phyloP scores from a whole-genome alignment of 768 basidiomycete species.

The Lactifluus pinguis region DNA sequence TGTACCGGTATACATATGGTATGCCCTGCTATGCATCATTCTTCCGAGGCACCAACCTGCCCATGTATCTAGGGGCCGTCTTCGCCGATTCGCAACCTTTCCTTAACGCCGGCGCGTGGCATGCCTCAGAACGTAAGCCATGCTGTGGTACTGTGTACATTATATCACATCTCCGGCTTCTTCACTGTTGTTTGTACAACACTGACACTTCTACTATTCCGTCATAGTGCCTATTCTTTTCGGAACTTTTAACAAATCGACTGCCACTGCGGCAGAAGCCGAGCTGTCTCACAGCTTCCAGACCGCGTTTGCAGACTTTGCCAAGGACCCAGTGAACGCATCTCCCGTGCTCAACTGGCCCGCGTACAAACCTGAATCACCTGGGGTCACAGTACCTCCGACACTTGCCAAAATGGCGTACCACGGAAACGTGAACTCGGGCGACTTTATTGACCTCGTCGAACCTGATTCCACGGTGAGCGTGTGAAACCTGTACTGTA shows the following conservation, averaged over 20 bases:
- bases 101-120: background rate
- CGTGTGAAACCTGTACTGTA: background rate
- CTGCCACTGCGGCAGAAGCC: slow-evolving; percentile 21
- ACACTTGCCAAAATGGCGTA: slow-evolving; percentile 7
- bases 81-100: background rate
- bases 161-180: too few relatives aligned
- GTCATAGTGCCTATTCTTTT: slow-evolving; percentile 22
- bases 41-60: background rate
- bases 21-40: background rate
- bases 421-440: background rate
- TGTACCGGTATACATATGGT: slow-evolving; percentile 10
- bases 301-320: slow-evolving; percentile 6
- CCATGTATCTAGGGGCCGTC: background rate
- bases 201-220: background rate
- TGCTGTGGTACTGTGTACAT: too few relatives aligned
- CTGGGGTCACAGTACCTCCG: background rate
- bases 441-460: background rate
- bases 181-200: background rate
- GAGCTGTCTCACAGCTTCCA: slow-evolving; percentile 21
- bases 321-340: background rate
- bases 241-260: slow-evolving; percentile 23
- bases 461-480: background rate
- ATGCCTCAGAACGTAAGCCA: background rate
- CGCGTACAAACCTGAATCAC: background rate
- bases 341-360: slow-evolving; percentile 6